Evolutionary conservation across 495 filamentous ascomycete species (phyloP), one percentile per base, ranked within the genome.

Genomic region (Friedmanniomyces simplex): DNA sequence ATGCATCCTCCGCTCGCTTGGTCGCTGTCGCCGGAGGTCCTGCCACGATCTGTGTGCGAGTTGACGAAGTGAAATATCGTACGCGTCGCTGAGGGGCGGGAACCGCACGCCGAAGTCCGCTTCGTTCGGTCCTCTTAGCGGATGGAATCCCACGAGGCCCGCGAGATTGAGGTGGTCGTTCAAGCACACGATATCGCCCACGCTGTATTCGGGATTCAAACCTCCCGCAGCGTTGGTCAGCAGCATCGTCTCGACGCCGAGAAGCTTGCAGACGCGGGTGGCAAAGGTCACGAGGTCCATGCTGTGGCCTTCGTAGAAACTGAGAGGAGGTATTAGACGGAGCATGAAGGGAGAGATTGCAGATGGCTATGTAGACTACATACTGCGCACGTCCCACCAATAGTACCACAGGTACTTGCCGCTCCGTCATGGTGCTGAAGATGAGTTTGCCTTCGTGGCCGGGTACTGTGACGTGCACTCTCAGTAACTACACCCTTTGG

Each of bases 181-280:
- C 48, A 90, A 62, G 52, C 87, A 64, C 46, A 87, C 79, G 57
- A 90, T 79, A 69, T 90, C 86, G 36, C 86, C 86, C 50, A 89
- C 82, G 10, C 69, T 69, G 68, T 85, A 88, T 7, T 80, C 75
- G 13, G 78, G 72, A 66, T 88, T 87, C 30, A 90, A 73, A 12
- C 82, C 85, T 28, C 86, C 86, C 55, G 86, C 84, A 43, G 86
- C 86, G 68, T 90, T 90, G 14, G 86, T 90, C 54, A 88, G 79
- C 53, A 88, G 74, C 52, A 87, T 73, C 1, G 76, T 82, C 52
- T 82, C 71, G 42, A 88, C 74, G 6, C 84, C 86, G 16, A 90
- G 69, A 3, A 81, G 67, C 62, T 81, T 84, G 71, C 89, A 81
- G 13, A 88, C 81, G 24, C 86, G 79, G 22, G 85, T 77, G 18